Base-by-base conservation (phyloP, 352 stramenopile genomes). In the Phytophthora palmivora region DNA sequence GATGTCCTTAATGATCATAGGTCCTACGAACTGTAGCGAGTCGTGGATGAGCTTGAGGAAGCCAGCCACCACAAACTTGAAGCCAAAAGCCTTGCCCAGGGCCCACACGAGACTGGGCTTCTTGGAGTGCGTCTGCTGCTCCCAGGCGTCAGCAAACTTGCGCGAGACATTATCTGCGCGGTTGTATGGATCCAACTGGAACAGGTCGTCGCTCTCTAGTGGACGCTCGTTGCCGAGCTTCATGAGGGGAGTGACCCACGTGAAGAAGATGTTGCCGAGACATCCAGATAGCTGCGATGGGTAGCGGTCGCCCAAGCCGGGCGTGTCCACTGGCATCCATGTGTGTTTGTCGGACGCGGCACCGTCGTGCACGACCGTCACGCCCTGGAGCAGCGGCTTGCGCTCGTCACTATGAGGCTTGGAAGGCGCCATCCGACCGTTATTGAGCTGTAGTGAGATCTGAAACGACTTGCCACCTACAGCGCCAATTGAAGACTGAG, bases 161-260 rank as follows among this genome's bases (percentile, higher is more conserved):
- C 42, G 42, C 22, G 63, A 78, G 16, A 95, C 58, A 52, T 55
- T 65, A 18, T 42, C 49, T 30, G 82, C 73, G 53, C 84, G 84
- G 78, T 97, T 94, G 43, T 72, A 36, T 45, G 77, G 80, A 55
- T 94, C 85, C 34, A 97, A 68, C 57, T 93, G 82, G 70, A 87
- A 94, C 47, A 97, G 73, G 56, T 97, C 91, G 32, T 88, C 78
- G 51, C 73, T 70, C 62, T 97, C 74, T 1, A 97, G 70, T 39
- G 88, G 82, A 1, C 86, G 79, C 50, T 85, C 69, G 65, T 88
- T 92, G 42, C 89, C 89, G 22, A 95, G 70, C 55, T 88, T 70
- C 82, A 97, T 92, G 44, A 97, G 57, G 50, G 87, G 87, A 34
- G 83, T 94, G 51, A 97, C 66, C 91, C 91, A 97, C 64, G 82